phyloP scores from a whole-genome alignment of 1,139 yeast species.

The Debaryomyces nepalensis region DNA sequence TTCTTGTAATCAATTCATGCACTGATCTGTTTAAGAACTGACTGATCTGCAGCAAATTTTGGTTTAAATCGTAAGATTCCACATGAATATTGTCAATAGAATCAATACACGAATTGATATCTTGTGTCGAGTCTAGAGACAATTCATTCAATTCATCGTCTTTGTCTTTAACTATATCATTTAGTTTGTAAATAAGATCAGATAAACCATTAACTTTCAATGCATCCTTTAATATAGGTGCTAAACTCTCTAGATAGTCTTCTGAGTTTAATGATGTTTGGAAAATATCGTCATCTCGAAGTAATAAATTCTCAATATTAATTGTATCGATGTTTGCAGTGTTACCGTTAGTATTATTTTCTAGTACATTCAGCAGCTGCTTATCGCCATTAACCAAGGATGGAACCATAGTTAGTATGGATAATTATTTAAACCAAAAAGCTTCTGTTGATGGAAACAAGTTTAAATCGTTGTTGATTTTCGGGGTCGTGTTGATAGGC shows the following conservation, averaged over 20 bases:
- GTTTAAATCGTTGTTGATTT: constrained; percentile 9
- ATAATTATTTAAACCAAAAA: background rate
- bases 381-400: constrained; percentile 15
- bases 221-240: constrained; percentile 79
- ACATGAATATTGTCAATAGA: constrained; percentile 60
- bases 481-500: constrained; percentile 4
- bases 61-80: constrained; percentile 57
- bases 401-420: constrained; percentile 18
- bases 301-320: constrained; percentile 44
- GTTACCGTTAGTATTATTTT: constrained; percentile 10
- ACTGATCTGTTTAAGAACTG: constrained; percentile 66
- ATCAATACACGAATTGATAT: constrained; percentile 55
- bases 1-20: constrained; percentile 60
- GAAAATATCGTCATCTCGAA: constrained; percentile 52
- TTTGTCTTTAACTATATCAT: constrained; percentile 59
- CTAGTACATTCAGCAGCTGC: constrained; percentile 8
- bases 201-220: constrained; percentile 58
- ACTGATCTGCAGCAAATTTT: constrained; percentile 55
- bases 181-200: constrained; percentile 59
- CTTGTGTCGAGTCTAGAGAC: constrained; percentile 67
- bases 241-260: constrained; percentile 77
- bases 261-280: constrained; percentile 61
- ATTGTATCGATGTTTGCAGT: constrained; percentile 28
- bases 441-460: too few species aligned
- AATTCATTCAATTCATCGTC: constrained; percentile 67